Evolutionary conservation across 1,284 basidiomycete species (phyloP), one percentile per base, ranked within the genome.

Genomic region (Agroathelia rolfsii): DNA sequence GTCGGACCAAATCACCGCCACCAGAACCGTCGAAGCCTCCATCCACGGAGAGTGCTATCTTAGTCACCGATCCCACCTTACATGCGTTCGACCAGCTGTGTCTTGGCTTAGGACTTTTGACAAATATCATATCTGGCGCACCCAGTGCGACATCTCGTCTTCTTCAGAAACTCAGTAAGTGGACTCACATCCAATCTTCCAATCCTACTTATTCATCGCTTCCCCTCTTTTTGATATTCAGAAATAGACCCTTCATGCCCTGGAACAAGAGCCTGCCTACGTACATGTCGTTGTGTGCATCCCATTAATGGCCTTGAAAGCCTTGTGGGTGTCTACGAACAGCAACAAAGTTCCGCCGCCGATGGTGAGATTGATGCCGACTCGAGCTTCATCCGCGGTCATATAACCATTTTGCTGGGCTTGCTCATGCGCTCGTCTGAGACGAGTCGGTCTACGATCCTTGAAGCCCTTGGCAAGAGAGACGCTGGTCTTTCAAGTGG

Each of bases 381-480:
- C 24, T 42, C 46, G 13, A 42, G 46, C 35, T 76, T 78, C 44
- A 60, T 80, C 12, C 67, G 68, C 13, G 76, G 76, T 0, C 81
- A 84, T 46, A 66, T 81, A 10, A 71, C 81, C 0, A 68, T 85
- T 3, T 62, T 85, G 5, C 65, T 85, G 30, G 81, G 79, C 3
- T 54, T 85, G n/a, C 62, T 84, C 30, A 72, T 80, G 54, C 62
- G 61, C 26, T 56, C 58, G 23, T 61, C 55, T 24, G 34, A 47
- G 3, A 43, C 44, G 16, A 78, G 74, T 43, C 65, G 68, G 41
- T 27, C 40, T 3, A 41, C 58, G 3, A 52, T 80, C n/a, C 47
- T 76, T 4, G 49, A 46, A 1, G 46, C 50, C 1, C 52, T 79
- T 5, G 47, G 55, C 17, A 69, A 62, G 43, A n/a, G n/a, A n/a